Conservation (phyloP, 2,329 filamentous ascomycete genomes). For the Acephala macrosclerotiorum region DNA sequence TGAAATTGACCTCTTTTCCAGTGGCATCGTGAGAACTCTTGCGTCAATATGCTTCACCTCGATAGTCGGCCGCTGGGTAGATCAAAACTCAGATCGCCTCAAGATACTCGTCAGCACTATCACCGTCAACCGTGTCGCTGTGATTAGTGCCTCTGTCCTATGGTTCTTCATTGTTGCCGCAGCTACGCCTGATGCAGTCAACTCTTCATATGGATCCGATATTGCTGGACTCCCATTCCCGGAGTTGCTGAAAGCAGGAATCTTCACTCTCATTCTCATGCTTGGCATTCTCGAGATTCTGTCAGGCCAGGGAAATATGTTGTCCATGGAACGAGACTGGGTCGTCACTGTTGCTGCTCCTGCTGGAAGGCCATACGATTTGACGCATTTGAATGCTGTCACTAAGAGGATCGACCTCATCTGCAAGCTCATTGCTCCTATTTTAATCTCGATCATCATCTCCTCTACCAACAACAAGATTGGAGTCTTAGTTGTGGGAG, state of each 20-base stretch:
- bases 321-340: constrained; percentile 58
- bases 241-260: constrained; percentile 38
- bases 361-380: constrained; percentile 45
- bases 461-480: constrained; percentile 50
- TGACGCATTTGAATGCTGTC: constrained; percentile 56
- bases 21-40: constrained; percentile 46
- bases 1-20: constrained; percentile 28
- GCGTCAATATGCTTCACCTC: constrained; percentile 52
- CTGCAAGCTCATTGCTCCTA: constrained; percentile 62
- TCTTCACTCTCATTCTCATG: constrained; percentile 47
- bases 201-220: neutral
- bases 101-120: constrained; percentile 52
- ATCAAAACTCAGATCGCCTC: constrained; percentile 49
- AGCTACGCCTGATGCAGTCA: neutral
- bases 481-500: constrained; percentile 55
- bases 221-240: neutral
- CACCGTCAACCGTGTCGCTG: constrained; percentile 49
- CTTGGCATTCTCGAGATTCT: constrained; percentile 52
- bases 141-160: constrained; percentile 49
- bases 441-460: constrained; percentile 56
- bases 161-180: constrained; percentile 48
- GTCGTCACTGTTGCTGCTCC: constrained; percentile 48
- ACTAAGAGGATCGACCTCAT: constrained; percentile 65
- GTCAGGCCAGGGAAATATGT: constrained; percentile 51
- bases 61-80: constrained; percentile 51